Evolutionary conservation across 2,329 filamentous ascomycete genomes (phyloP).

Genomic region (Seiridium unicorne): DNA sequence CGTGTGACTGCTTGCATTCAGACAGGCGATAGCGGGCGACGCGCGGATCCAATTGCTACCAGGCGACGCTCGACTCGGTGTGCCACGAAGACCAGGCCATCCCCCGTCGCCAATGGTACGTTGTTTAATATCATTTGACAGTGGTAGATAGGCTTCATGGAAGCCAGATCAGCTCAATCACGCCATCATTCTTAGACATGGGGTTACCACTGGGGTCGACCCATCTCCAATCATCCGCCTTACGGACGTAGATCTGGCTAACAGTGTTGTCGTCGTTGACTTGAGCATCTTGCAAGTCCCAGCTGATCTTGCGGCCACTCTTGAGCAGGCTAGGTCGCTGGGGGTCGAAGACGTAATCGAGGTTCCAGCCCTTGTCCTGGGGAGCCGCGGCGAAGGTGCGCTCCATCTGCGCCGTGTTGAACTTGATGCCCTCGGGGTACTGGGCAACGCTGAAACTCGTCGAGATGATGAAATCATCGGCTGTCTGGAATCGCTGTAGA

Average conservation of each 20-base stretch:
- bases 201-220: slow-evolving; percentile 40
- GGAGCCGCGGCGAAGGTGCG: slow-evolving; percentile 49
- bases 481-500: slow-evolving; percentile 55
- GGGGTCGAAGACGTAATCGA: slow-evolving; percentile 51
- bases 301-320: slow-evolving; percentile 50
- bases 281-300: slow-evolving; percentile 51
- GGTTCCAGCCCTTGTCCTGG: slow-evolving; percentile 47
- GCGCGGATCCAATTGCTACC: too few relatives aligned
- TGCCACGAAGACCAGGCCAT: too few relatives aligned
- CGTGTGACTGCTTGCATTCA: neutral
- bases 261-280: slow-evolving; percentile 48
- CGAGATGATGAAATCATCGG: slow-evolving; percentile 53
- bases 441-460: slow-evolving; percentile 60
- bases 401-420: slow-evolving; percentile 50
- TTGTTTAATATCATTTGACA: too few relatives aligned
- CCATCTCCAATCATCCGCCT: slow-evolving; percentile 53
- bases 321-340: slow-evolving; percentile 44
- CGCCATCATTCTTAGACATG: slow-evolving; percentile 53
- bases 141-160: slow-evolving; percentile 23
- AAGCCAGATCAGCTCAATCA: slow-evolving; percentile 58
- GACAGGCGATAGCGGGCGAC: neutral
- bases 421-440: slow-evolving; percentile 51
- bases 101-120: too few relatives aligned
- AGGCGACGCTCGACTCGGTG: too few relatives aligned
- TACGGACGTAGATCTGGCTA: slow-evolving; percentile 52